Conservation (phyloP, 495 filamentous ascomycete genomes). For the Aspergillus indologenus region DNA sequence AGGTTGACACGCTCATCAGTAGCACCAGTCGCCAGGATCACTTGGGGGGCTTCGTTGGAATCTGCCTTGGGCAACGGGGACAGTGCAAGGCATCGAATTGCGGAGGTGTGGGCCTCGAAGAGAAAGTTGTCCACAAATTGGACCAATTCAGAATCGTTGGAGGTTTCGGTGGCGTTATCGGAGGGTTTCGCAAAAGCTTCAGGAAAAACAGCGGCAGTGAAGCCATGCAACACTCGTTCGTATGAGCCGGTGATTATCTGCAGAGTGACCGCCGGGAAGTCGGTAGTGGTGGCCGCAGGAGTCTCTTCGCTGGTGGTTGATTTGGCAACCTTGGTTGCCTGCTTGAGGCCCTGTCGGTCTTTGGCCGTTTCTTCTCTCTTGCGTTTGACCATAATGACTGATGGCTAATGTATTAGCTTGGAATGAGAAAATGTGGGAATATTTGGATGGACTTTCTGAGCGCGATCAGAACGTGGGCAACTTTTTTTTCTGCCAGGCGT, state of each 20-base stretch:
- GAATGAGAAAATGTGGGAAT: constrained; percentile 8
- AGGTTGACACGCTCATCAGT: constrained; percentile 94
- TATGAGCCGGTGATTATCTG: constrained; percentile 95
- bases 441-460: constrained; percentile 15
- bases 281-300: constrained; percentile 16
- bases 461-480: constrained; percentile 17
- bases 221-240: constrained; percentile 87
- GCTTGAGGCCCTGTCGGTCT: constrained; percentile 28
- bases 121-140: constrained; percentile 92
- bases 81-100: constrained; percentile 85
- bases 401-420: neutral
- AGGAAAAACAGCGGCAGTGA: constrained; percentile 67
- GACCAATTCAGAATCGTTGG: constrained; percentile 37
- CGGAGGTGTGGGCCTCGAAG: constrained; percentile 86
- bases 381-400: constrained; percentile 65
- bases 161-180: constrained; percentile 17
- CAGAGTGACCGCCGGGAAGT: constrained; percentile 52
- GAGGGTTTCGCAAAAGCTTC: constrained; percentile 19
- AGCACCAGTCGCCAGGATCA: constrained; percentile 83
- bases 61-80: constrained; percentile 66
- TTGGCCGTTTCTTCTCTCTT: constrained; percentile 57
- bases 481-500: constrained; percentile 27
- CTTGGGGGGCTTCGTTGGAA: constrained; percentile 57
- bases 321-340: constrained; percentile 37
- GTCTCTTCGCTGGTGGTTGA: constrained; percentile 25